phyloP scores from a whole-genome alignment of 1,284 basidiomycete species.

The Amylostereum areolatum region DNA sequence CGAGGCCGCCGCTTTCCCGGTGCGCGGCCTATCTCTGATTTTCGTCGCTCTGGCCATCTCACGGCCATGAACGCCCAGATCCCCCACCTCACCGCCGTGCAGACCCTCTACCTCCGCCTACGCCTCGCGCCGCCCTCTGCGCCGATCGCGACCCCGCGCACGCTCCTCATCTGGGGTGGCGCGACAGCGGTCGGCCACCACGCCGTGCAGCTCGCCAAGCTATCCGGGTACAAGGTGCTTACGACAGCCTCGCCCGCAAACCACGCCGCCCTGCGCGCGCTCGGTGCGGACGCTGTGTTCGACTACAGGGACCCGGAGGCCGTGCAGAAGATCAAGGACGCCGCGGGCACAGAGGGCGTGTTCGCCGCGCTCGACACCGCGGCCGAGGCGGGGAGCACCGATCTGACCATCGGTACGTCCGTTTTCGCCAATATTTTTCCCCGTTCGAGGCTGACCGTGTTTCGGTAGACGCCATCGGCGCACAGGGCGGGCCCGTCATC shows the following conservation, averaged over 20 bases:
- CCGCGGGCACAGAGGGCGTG: slow-evolving; percentile 4
- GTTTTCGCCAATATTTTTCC: background rate
- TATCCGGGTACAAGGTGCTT: background rate
- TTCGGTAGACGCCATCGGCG: background rate
- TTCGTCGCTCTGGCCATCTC: no score
- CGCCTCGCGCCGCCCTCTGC: background rate
- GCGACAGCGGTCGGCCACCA: background rate
- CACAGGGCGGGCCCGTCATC: background rate
- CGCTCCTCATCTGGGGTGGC: background rate
- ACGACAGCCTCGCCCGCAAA: background rate
- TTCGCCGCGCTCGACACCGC: slow-evolving; percentile 2
- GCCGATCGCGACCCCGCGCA: background rate
- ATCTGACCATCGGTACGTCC: background rate
- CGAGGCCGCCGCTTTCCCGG: background rate
- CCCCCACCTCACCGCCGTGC: background rate
- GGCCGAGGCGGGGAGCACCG: slow-evolving; percentile 4
- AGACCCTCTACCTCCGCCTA: background rate
- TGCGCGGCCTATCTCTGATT: no score
- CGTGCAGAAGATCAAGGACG: slow-evolving; percentile 14
- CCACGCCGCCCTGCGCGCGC: slow-evolving; percentile 27
- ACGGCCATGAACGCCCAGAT: background rate
- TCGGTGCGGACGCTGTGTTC: slow-evolving; percentile 34
- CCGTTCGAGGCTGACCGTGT: background rate
- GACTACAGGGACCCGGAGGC: slow-evolving; percentile 23
- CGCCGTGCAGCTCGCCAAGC: background rate